Base-by-base conservation (phyloP, 2,329 filamentous ascomycete genomes). In the Verticillium nubilum region DNA sequence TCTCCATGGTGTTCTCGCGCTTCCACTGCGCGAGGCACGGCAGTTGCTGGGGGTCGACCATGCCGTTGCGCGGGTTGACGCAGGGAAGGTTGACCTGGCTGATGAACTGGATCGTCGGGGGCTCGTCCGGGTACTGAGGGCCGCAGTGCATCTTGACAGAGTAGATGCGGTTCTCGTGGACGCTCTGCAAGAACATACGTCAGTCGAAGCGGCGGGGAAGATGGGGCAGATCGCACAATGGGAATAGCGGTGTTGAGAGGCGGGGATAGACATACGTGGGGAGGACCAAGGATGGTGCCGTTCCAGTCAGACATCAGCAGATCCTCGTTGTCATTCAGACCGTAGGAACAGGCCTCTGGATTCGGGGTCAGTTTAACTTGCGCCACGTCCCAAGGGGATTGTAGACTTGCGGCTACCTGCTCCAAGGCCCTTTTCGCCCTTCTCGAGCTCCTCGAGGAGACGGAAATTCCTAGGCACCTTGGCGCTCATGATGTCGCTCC, bases 241-340 rank as follows among this genome's bases (percentile, higher is more conserved):
- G 9, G 19, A 26, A 19, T 12, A n/a, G 19, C 42, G 19, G 42
- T 3, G 6, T 12, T 19, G 9, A 17, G 26, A 33, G 17, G 53
- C 52, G 12, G 54, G 28, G 12, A 54, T 25, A 35, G 79, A 50
- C 90, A 71, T 82, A 97, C 95, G 75, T 98, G 93, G 73, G 95
- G 94, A 67, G 95, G 95, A 1, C 95, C 95, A 56, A 97, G 87
- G 66, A 99, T 98, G 17, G 95, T 99, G 69, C 94, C 95, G 71
- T 96, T 97, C 95, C 95, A 99, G 81, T 97, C 92, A 64, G 90
- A 94, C 93, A 99, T 97, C 75, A 95, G 86, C 65, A 97, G 85
- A 71, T 99, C 95, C 72, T 97, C 93, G 54, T 91, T 88, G 74
- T 98, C 92, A 65, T 94, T 92, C 59, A 99, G 85, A 68, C 95